Percentiles rank a stretch among this genome's conserved stretches.
Evolutionary conservation across 2,329 filamentous ascomycete species (phyloP).

Genomic region (Sclerotinia sclerotiorum): DNA sequence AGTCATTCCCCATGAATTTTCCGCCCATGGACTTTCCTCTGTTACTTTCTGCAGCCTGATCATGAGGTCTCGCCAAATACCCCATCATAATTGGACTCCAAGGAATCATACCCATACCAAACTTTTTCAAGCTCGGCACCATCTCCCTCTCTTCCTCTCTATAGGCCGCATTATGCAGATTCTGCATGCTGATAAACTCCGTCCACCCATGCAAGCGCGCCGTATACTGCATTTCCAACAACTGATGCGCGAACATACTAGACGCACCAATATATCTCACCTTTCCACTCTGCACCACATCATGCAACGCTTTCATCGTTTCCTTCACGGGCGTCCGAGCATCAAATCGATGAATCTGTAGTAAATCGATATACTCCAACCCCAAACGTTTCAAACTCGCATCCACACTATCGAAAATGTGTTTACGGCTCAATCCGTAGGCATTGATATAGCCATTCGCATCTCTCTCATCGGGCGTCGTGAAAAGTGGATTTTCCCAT

Average conservation of each 20-base stretch:
- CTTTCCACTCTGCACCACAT: conserved; percentile 57
- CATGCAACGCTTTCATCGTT: conserved; percentile 60
- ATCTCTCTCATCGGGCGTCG: conserved; percentile 38
- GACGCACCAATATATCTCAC: conserved; percentile 54
- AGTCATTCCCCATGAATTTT: conserved; percentile 26
- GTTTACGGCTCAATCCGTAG: conserved; percentile 58
- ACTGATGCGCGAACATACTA: conserved; percentile 29
- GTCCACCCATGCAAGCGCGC: conserved; percentile 52
- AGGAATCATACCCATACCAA: conserved; percentile 43
- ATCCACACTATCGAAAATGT: conserved; percentile 65
- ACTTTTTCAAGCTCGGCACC: conserved; percentile 31
- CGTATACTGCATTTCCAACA: conserved; percentile 44
- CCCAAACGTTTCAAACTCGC: conserved; percentile 53
- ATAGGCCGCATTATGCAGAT: conserved; percentile 57
- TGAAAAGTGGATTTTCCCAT: conserved; percentile 24
- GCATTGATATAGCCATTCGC: conserved; percentile 47
- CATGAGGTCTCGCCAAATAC: conserved; percentile 29
- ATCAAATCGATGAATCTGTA: conserved; percentile 61
- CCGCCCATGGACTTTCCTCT: conserved; percentile 26
- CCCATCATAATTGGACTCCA: conserved; percentile 43
- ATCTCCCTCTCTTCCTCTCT: conserved; percentile 56
- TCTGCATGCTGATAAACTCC: conserved; percentile 62
- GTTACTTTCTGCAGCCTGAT: conserved; percentile 26
- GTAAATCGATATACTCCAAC: conserved; percentile 48
- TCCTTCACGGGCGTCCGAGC: conserved; percentile 52